Evolutionary conservation across 164 flowering plant genomes (phyloP), one percentile per base, ranked within the genome.

Genomic region (Vitis rotundifolia): DNA sequence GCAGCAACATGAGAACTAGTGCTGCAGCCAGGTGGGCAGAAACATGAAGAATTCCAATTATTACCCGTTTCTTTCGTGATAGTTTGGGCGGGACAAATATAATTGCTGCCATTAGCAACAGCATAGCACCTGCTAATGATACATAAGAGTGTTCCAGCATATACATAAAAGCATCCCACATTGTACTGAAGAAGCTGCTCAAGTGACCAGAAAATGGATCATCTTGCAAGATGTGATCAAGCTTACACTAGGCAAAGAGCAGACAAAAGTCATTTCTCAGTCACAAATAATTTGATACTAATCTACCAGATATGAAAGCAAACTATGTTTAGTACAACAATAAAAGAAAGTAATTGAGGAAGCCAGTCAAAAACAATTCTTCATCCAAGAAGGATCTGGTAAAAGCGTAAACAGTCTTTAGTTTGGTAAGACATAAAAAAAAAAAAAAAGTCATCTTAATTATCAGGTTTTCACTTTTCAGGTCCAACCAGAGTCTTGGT

Each of bases 11-110:
- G 44, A 96, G 91, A 78, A 96, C 73, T 65, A 93, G 79, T 37
- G 97, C 99, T 57, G 99, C 82, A 64, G 86, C 75, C 68, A 96
- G 82, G 79, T 96, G 99, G 37, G 97, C 92, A 73, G 86, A 82
- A 79, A 91, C 93, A 81, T 96, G 99, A 75, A 96, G 90, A 63
- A 88, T 16, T 58, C 97, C 99, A 72, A 96, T 86, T 5, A 89
- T 54, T 18, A 73, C 79, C 22, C 89, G 82, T 69, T 84, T 90
- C 85, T 90, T 96, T 69, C 87, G 83, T 37, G 99, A 92, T 48
- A 88, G 70, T 89, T 91, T 91, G 51, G 95, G 78, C n/a, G 99
- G 99, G 48, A 92, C 91, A 74, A 96, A 93, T 49, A 71, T 28
- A 74, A 84, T 69, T 47, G 99, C 90, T 54, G 78, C 64, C 49